Evolutionary conservation across 768 basidiomycete species (phyloP).

Genomic region (Boletus sp.): DNA sequence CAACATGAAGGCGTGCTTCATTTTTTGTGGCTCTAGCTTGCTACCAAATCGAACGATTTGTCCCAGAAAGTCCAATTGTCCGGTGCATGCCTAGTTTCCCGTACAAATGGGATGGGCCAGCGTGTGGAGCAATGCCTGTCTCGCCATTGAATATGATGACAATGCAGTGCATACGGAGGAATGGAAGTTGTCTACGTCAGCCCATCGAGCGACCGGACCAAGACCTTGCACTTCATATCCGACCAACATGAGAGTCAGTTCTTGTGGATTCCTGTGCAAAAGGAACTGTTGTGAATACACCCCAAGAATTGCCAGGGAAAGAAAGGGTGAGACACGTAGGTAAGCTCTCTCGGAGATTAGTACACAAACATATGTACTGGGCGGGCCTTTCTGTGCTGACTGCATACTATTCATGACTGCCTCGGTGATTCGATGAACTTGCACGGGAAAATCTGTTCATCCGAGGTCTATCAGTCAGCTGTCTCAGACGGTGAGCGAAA

Average conservation of each 20-base stretch:
- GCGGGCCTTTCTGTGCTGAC: neutral
- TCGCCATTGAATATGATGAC: conserved; percentile 1
- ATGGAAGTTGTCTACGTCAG: conserved; percentile 19
- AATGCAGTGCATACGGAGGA: conserved; percentile 12
- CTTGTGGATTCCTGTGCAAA: conserved; percentile 13
- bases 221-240: neutral
- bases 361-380: neutral
- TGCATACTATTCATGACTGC: neutral
- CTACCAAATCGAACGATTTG: conserved; percentile 6
- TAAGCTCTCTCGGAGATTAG: conserved; percentile 7
- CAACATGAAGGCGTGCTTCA: conserved; percentile 11
- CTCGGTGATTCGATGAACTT: neutral
- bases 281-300: conserved; percentile 4
- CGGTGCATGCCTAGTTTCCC: neutral
- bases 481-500: neutral
- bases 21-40: conserved; percentile 1
- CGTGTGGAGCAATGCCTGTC: conserved; percentile 2
- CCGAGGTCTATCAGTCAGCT: neutral
- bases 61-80: neutral
- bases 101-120: neutral
- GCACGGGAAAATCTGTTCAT: neutral
- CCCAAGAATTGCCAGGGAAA: neutral
- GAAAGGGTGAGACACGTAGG: neutral
- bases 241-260: conserved; percentile 1
- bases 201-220: neutral